Conservation (phyloP, 352 stramenopile genomes). For the Elongisporangium anandrum region DNA sequence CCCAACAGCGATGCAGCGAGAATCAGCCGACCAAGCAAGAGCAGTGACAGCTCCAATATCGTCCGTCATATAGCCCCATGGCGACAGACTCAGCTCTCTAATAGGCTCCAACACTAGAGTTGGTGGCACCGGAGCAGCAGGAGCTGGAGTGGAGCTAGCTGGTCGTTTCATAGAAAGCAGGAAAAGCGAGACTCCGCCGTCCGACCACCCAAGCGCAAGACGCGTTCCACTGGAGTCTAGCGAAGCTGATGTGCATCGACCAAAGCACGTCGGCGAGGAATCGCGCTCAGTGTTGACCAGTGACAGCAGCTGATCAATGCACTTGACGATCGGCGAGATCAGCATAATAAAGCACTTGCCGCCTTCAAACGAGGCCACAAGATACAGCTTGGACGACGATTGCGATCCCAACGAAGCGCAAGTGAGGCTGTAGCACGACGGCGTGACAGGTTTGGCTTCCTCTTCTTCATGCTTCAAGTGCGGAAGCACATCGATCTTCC, state of each 20-base stretch:
- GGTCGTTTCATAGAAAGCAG: constrained; percentile 28
- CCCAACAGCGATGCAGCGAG: constrained; percentile 50
- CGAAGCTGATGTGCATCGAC: constrained; percentile 39
- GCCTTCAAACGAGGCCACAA: constrained; percentile 72
- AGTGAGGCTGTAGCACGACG: constrained; percentile 54
- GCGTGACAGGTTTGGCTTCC: constrained; percentile 4
- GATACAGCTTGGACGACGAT: constrained; percentile 21
- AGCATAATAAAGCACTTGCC: constrained; percentile 82
- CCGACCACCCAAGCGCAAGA: constrained; percentile 69
- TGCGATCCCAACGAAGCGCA: constrained; percentile 32
- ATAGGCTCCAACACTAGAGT: constrained; percentile 49
- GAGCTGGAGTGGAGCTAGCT: background rate
- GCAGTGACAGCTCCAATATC: constrained; percentile 58
- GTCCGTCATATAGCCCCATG: constrained; percentile 53
- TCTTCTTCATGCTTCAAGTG: constrained; percentile 29
- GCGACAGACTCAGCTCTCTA: constrained; percentile 49
- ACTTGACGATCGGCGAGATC: constrained; percentile 43
- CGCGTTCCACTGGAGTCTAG: constrained; percentile 42
- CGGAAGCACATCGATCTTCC: constrained; percentile 75
- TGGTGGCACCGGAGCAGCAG: background rate
- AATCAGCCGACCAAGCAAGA: constrained; percentile 67
- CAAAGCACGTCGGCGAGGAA: constrained; percentile 16
- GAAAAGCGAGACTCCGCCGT: constrained; percentile 69
- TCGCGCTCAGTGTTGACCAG: constrained; percentile 64
- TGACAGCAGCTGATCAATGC: constrained; percentile 70